Conservation (phyloP, 2,329 filamentous ascomycete species). For the Peltaster fructicola region DNA sequence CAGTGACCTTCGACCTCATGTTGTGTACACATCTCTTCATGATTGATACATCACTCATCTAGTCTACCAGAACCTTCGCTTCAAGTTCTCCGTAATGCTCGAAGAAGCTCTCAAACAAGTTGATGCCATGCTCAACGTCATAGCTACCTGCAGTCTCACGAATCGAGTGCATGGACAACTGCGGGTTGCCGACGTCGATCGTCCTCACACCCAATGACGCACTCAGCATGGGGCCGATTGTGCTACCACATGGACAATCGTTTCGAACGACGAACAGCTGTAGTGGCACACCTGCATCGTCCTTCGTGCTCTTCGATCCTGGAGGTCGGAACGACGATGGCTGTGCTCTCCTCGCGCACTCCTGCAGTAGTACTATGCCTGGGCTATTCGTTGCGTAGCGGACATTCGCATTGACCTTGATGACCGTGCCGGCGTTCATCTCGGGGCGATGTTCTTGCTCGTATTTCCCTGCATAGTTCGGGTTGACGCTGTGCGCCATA, state of each 20-base stretch:
- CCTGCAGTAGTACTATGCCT: conserved; percentile 80
- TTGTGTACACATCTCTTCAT: no score
- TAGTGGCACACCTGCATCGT: conserved; percentile 57
- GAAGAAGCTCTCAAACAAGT: conserved; percentile 78
- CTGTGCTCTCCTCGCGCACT: conserved; percentile 51
- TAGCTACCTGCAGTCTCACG: conserved; percentile 78
- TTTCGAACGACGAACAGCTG: conserved; percentile 95
- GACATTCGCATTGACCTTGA: conserved; percentile 97
- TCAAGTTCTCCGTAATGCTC: conserved; percentile 68
- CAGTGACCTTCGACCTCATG: no score
- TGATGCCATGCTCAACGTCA: conserved; percentile 73
- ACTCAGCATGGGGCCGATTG: conserved; percentile 91
- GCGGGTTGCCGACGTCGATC: conserved; percentile 81
- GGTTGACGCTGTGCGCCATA: conserved; percentile 93
- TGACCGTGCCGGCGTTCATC: conserved; percentile 91
- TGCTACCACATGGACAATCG: conserved; percentile 85
- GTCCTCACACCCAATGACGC: conserved; percentile 75
- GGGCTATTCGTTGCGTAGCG: conserved; percentile 94
- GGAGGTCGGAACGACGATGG: conserved; percentile 15
- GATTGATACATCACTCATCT: conserved; percentile 12
- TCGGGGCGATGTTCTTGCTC: conserved; percentile 78
- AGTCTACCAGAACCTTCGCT: conserved; percentile 70
- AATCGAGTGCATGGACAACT: conserved; percentile 94
- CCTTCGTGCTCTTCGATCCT: conserved; percentile 21
- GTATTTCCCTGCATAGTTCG: conserved; percentile 86